Evolutionary conservation across 1,284 basidiomycete species (phyloP), one percentile per base, ranked within the genome.

Genomic region (Cutaneotrichosporon sp.): DNA sequence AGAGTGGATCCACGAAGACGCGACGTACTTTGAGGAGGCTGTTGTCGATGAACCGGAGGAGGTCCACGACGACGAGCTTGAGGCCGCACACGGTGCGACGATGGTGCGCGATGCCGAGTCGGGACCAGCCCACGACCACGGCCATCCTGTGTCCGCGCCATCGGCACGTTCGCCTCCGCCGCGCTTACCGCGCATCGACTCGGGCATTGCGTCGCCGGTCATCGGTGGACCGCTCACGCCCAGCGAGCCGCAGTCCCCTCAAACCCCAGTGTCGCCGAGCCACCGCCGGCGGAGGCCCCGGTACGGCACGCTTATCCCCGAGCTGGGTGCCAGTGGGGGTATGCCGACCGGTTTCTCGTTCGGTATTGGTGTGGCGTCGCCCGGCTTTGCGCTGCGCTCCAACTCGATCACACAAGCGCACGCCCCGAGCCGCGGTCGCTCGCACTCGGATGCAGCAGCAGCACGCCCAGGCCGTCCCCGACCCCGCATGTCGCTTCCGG

Each of bases 291-390:
- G 52, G 10, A 39, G 55, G 18, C 62, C 70, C 33, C 51, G 69
- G 21, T 74, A 70, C 57, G 74, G 74, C 15, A 71, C 70, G 2
- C 69, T 76, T 34, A 58, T 75, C 14, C 71, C 74, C 8, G 74
- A 74, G n/a, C 49, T 70, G 13, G 62, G 56, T n/a, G 62, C 66
- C 4, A 48, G 49, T 4, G 65, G 63, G 9, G 63, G 68, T 0
- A 20, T 45, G 33, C 71, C 71, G 0, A 67, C 72, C 0, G 72
- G 74, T 0, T 76, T 77, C 60, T 61, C 66, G 2, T 76, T 77
- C 35, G 75, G 75, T 13, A 59, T 77, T 30, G 74, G 74, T 42
- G 74, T 73, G 5, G 67, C 73, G n/a, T 69, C 66, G 21, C 75
- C 75, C 1, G 75, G 75, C 3, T 77, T 77, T 52, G 67, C 70